Evolutionary conservation across 169 alveolate genomes (phyloP).

Genomic region (Condylostoma magnum): DNA sequence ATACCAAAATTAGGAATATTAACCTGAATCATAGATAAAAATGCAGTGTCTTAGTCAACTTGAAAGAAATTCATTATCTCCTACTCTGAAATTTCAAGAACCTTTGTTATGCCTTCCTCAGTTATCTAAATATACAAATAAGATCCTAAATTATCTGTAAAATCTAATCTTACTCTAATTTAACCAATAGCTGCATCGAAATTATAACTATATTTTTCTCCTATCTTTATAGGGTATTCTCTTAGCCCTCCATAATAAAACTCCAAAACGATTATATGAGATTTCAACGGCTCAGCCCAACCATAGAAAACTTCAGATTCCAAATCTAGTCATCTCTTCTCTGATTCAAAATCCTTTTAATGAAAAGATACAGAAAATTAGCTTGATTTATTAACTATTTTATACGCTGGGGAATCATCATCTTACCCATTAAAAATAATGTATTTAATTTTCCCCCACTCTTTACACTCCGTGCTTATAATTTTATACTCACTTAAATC

Average conservation of each 20-base stretch:
- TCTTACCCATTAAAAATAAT: constrained; percentile 5
- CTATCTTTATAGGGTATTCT: not conserved
- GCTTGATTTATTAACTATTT: not conserved
- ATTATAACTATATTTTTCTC: not conserved
- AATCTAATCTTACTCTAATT: not conserved
- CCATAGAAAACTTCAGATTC: not conserved
- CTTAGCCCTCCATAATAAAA: not conserved
- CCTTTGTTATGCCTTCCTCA: constrained; percentile 9
- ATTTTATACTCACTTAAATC: not conserved
- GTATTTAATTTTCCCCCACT: not conserved
- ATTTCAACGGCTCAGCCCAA: constrained; percentile 6
- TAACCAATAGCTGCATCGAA: not conserved
- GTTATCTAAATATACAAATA: not conserved
- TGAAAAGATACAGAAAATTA: not conserved
- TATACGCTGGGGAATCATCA: not conserved
- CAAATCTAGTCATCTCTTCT: not conserved
- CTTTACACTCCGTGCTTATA: constrained; percentile 4
- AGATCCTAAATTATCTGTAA: not conserved
- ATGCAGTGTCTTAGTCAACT: not conserved
- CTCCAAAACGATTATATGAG: constrained; percentile 1
- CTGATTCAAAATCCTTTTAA: not conserved
- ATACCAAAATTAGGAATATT: not conserved
- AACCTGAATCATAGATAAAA: not conserved
- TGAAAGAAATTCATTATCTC: not conserved
- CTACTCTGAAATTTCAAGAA: not conserved